phyloP scores from a whole-genome alignment of 2,329 filamentous ascomycete genomes.

The Colletotrichum godetiae region DNA sequence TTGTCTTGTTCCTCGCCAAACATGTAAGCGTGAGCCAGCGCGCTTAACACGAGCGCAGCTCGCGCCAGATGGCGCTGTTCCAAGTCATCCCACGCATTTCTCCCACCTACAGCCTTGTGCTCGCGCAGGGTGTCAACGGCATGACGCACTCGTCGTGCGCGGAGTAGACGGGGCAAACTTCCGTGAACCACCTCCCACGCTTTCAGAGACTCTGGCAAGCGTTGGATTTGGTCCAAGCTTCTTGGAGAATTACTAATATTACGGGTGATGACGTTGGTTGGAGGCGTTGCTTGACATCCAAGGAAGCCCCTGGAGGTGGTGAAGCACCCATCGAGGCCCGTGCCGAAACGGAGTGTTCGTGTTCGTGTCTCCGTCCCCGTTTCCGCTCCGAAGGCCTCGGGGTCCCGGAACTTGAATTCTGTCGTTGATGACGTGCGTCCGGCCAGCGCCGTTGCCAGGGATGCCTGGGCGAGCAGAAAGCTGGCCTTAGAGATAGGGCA shows the following conservation, averaged over 20 bases:
- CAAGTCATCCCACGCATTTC: constrained; percentile 9
- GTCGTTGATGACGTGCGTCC: constrained; percentile 3
- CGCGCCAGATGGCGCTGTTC: constrained; percentile 18
- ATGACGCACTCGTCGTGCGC: constrained; percentile 18
- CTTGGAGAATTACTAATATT: not conserved
- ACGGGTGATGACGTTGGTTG: not conserved
- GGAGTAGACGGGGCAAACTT: constrained; percentile 9
- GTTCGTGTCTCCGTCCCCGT: not conserved
- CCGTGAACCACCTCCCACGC: constrained; percentile 26
- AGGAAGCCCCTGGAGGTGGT: constrained; percentile 16
- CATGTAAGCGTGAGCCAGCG: constrained; percentile 30
- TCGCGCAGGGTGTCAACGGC: constrained; percentile 19
- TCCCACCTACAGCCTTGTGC: not conserved
- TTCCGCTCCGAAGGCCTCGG: not conserved
- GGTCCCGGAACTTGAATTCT: constrained; percentile 13
- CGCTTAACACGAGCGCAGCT: constrained; percentile 24
- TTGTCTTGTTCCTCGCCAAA: constrained; percentile 14
- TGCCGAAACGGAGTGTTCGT: constrained; percentile 22
- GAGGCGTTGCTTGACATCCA: not conserved
- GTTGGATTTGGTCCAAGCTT: not conserved
- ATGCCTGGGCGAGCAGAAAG: constrained; percentile 28
- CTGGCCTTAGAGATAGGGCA: constrained; percentile 30
- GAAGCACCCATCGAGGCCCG: constrained; percentile 26
- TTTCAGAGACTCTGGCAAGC: constrained; percentile 20
- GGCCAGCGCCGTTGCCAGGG: constrained; percentile 8